Percentiles rank a stretch among this genome's conserved stretches.
Conservation (phyloP, 768 basidiomycete genomes). For the Pleurotus tuoliensis region DNA sequence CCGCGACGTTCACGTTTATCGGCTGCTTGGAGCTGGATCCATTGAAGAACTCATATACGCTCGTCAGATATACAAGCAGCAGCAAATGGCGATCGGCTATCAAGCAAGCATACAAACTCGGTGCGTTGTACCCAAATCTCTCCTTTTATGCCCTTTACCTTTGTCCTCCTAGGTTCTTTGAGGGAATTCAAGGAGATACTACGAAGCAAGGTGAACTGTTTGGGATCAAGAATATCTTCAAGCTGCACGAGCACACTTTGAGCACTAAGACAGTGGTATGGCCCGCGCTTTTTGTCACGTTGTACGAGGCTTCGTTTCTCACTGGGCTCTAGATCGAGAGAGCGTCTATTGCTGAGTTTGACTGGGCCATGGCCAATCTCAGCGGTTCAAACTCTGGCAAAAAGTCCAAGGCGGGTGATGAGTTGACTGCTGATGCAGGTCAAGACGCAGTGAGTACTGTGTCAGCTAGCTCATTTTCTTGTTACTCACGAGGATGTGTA, state of each 20-base stretch:
- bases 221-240: slow-evolving; percentile 83
- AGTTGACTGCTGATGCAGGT: slow-evolving; percentile 37
- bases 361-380: slow-evolving; percentile 77
- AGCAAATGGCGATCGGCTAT: slow-evolving; percentile 90
- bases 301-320: background rate
- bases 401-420: slow-evolving; percentile 29
- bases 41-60: slow-evolving; percentile 87
- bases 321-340: slow-evolving; percentile 59
- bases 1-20: slow-evolving; percentile 79
- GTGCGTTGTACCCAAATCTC: slow-evolving; percentile 26
- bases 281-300: background rate
- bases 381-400: slow-evolving; percentile 36
- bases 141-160: too few relatives aligned
- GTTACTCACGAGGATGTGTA: slow-evolving; percentile 17
- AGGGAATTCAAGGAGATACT: slow-evolving; percentile 79
- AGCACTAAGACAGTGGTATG: slow-evolving; percentile 73
- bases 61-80: slow-evolving; percentile 89
- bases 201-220: slow-evolving; percentile 78
- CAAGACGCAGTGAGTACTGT: slow-evolving; percentile 36
- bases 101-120: slow-evolving; percentile 80
- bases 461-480: background rate
- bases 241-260: slow-evolving; percentile 62
- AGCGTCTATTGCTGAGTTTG: slow-evolving; percentile 67
- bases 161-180: slow-evolving; percentile 56
- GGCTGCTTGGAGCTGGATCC: slow-evolving; percentile 82